Percentiles rank a stretch among this genome's conserved stretches.
These are phyloP conservation scores for Plenodomus tracheiphilus DNA, from an alignment of 2,329 filamentous ascomycete genomes.

Conservation along the genomic window DNA sequence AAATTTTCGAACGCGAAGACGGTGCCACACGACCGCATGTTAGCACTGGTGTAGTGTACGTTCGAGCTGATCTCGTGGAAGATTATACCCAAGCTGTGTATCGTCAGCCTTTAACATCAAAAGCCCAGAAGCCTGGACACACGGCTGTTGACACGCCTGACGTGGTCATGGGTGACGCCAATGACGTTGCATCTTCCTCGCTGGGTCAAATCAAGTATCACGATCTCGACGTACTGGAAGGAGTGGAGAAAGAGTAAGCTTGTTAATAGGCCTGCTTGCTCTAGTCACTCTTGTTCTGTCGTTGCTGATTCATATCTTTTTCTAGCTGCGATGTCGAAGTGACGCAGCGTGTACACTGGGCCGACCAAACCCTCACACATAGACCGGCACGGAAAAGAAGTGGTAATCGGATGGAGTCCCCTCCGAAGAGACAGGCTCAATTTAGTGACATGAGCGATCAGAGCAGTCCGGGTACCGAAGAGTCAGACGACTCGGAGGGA, in stretches of 20 bases:
- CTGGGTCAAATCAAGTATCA: conserved; percentile 9
- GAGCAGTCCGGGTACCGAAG: no score
- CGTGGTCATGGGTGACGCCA: conserved; percentile 15
- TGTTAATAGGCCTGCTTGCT: no score
- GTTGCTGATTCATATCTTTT: no score
- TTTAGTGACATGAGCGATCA: no score
- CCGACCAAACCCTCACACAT: no score
- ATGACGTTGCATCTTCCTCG: conserved; percentile 11
- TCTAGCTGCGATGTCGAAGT: no score
- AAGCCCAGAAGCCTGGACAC: background rate
- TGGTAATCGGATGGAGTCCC: no score
- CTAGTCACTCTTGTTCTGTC: no score
- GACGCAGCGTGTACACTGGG: no score
- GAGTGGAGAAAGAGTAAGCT: conserved; percentile 30
- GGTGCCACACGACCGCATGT: conserved; percentile 50
- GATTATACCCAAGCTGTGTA: conserved; percentile 60
- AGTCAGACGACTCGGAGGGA: no score
- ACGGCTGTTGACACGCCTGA: conserved; percentile 9
- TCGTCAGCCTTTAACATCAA: conserved; percentile 15
- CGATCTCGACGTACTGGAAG: conserved; percentile 30
- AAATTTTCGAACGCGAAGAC: conserved; percentile 70
- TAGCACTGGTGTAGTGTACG: conserved; percentile 74
- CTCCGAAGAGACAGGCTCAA: no score
- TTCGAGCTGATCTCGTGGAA: conserved; percentile 68
- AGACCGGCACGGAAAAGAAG: no score